Evolutionary conservation across 176 grass and related monocot species (phyloP), one percentile per base, ranked within the genome.

Genomic region (Carex kokanica): DNA sequence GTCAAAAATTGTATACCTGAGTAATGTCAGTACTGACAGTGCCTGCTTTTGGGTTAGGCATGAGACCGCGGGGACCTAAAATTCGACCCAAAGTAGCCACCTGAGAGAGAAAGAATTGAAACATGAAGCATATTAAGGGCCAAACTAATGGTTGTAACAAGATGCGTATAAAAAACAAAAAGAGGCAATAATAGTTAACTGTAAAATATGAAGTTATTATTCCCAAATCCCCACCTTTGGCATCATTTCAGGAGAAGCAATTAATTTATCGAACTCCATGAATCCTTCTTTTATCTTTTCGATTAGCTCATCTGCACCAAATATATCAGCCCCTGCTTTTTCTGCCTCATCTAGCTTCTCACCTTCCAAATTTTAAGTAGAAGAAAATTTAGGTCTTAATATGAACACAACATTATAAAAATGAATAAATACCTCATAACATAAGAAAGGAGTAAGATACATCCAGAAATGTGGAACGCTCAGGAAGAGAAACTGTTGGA

Each of bases 161-260:
- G 15, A 38, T 60, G 25, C 6, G 2, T 18, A 16, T 18, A 78
- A 78, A 31, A 31, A 78, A 0, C 49, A 82, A 80, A 60, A 64
- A 16, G 25, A 85, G 56, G 84, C 45, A 20, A 78, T 47, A 18
- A 45, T 74, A 83, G 74, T 89, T 40, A 72, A 79, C 25, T 31
- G 62, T 87, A 66, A 84, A 6, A 72, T n/a, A 69, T 4, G 69
- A 32, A 83, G 20, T 24, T 82, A 83, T 36, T 81, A 81, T 85
- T 90, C 64, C 55, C 55, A 77, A 13, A 66, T 60, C 36, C 74
- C 71, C 82, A 93, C 93, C 97, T 99, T 99, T 58, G 97, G 97
- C 97, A 99, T 99, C 93, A 99, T 99, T 90, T 99, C 97, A 86
- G 97, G 97, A 74, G 93, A 88, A 64, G 97, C 93, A 89, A 99